These are phyloP conservation scores for Brassica hybrid DNA, from an alignment of 441 rosid species.

Conservation along the genomic window DNA sequence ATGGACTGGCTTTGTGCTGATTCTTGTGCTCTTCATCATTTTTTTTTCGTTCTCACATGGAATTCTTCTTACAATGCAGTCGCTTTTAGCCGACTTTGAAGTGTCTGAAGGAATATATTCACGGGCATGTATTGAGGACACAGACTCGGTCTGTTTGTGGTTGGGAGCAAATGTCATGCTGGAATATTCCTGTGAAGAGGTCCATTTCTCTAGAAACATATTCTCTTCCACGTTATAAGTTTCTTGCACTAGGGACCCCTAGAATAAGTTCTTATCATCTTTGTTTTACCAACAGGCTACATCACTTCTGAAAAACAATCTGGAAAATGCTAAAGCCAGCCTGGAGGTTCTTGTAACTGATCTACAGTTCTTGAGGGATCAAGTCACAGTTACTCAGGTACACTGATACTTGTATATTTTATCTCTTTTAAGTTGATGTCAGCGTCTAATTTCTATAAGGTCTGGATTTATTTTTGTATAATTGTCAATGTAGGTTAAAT, in stretches of 20 bases:
- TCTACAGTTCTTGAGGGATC: conserved; percentile 93
- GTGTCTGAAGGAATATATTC: conserved; percentile 94
- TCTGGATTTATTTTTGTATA: conserved; percentile 1
- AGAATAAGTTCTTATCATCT: conserved; percentile 38
- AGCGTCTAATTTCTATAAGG: background rate
- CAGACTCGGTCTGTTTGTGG: conserved; percentile 89
- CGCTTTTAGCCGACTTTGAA: conserved; percentile 83
- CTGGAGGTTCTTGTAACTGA: conserved; percentile 89
- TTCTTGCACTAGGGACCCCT: conserved; percentile 28
- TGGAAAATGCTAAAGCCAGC: conserved; percentile 94
- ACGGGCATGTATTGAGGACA: conserved; percentile 64
- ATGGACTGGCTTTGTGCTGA: background rate
- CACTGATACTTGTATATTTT: background rate
- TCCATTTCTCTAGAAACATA: conserved; percentile 36
- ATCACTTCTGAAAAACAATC: conserved; percentile 75
- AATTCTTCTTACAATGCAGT: conserved; percentile 42
- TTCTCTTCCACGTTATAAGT: conserved; percentile 17
- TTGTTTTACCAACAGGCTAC: conserved; percentile 61
- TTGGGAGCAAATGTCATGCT: conserved; percentile 95
- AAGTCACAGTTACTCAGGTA: conserved; percentile 96
- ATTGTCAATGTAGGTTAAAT: background rate
- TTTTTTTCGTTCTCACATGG: conserved; percentile 16
- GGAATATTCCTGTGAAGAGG: conserved; percentile 93
- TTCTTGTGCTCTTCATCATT: background rate
- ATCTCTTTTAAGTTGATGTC: background rate